Evolutionary conservation across 2,329 filamentous ascomycete species (phyloP).

Genomic region (Diaporthe batatas): DNA sequence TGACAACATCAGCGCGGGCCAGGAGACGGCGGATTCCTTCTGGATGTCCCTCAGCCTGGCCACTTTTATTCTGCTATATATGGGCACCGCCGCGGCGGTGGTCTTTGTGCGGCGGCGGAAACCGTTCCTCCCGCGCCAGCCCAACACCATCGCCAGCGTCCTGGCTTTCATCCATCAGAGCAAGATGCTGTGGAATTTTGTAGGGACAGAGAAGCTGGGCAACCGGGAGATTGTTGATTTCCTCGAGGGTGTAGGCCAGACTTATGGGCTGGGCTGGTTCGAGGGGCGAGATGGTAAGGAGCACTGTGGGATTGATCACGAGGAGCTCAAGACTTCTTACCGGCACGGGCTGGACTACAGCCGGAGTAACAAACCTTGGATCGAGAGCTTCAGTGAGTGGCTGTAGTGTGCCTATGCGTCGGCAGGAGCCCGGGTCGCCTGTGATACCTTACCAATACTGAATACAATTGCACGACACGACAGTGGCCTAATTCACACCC

Average conservation of each 20-base stretch:
- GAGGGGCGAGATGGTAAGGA: conserved; percentile 77
- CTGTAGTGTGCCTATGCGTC: conserved; percentile 42
- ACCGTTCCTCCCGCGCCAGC: conserved; percentile 82
- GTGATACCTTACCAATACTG: neutral
- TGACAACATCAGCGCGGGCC: conserved; percentile 61
- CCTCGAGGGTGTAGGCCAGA: conserved; percentile 72
- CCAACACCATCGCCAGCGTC: conserved; percentile 81
- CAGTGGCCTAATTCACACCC: no score
- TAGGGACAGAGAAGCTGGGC: conserved; percentile 74
- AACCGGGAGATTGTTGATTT: conserved; percentile 72
- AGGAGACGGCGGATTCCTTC: conserved; percentile 75
- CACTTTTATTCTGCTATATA: conserved; percentile 74
- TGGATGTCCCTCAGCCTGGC: conserved; percentile 74
- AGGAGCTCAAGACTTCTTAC: conserved; percentile 76
- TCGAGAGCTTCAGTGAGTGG: conserved; percentile 54
- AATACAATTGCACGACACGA: neutral
- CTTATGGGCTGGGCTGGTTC: conserved; percentile 84
- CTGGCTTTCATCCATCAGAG: conserved; percentile 84
- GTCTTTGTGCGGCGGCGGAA: conserved; percentile 74
- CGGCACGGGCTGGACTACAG: conserved; percentile 71
- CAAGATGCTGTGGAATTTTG: conserved; percentile 83
- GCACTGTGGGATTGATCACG: conserved; percentile 84
- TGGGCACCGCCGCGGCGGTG: conserved; percentile 69
- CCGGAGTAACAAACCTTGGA: conserved; percentile 66
- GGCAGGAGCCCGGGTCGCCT: neutral